phyloP scores from a whole-genome alignment of 1,284 basidiomycete genomes.

The Flammula alnicola region DNA sequence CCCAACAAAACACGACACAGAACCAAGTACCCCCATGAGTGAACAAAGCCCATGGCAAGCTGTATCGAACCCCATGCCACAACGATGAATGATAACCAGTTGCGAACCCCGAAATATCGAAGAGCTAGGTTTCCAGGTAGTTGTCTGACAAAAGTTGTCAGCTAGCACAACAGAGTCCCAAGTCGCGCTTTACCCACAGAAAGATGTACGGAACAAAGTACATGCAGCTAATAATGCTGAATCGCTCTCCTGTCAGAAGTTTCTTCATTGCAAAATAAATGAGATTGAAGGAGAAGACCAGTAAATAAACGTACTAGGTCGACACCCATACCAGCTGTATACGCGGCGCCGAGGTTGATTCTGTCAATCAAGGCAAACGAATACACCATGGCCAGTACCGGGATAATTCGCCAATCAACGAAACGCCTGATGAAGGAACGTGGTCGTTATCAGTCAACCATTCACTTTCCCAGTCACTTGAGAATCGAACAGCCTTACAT shows the following conservation, averaged over 20 bases:
- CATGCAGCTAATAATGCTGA: slow-evolving; percentile 29
- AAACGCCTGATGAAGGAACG: slow-evolving; percentile 33
- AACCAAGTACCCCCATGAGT: slow-evolving; percentile 40
- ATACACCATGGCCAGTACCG: slow-evolving; percentile 44
- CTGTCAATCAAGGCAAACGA: slow-evolving; percentile 48
- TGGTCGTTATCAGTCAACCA: not conserved
- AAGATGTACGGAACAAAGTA: slow-evolving; percentile 33
- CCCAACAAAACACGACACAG: slow-evolving; percentile 46
- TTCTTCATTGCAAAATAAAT: slow-evolving; percentile 13
- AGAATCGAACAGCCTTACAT: slow-evolving; percentile 32
- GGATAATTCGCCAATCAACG: slow-evolving; percentile 47
- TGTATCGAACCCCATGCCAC: slow-evolving; percentile 45
- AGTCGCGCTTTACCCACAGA: slow-evolving; percentile 35
- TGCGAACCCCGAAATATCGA: slow-evolving; percentile 42
- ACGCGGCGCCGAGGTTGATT: slow-evolving; percentile 47
- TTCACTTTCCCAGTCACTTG: not conserved
- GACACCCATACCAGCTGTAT: slow-evolving; percentile 46
- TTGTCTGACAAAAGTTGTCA: too few species aligned
- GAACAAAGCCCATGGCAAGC: slow-evolving; percentile 45
- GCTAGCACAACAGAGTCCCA: too few species aligned
- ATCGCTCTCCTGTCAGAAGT: slow-evolving; percentile 24
- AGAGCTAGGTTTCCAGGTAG: slow-evolving; percentile 46
- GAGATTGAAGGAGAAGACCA: not conserved
- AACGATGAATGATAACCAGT: slow-evolving; percentile 43
- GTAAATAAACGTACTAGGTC: slow-evolving; percentile 38